Conservation (phyloP, 495 filamentous ascomycete species). For the Letharia columbiana region DNA sequence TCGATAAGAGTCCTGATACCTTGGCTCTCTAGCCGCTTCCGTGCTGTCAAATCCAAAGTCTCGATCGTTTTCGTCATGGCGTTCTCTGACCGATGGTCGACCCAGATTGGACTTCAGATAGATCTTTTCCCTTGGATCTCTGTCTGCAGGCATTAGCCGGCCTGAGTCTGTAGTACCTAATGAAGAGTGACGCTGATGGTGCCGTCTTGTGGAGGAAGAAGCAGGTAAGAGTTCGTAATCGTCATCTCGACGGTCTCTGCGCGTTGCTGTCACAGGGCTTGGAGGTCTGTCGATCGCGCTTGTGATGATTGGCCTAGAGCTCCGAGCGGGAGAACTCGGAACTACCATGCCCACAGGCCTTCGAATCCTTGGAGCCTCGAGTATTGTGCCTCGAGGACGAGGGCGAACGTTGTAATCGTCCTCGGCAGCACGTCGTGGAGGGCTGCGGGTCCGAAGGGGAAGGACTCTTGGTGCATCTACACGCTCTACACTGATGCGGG, state of each 20-base stretch:
- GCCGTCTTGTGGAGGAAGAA: conserved; percentile 20
- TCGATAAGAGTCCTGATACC: conserved; percentile 51
- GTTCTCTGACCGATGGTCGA: conserved; percentile 19
- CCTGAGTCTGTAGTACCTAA: conserved; percentile 18
- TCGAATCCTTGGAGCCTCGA: conserved; percentile 19
- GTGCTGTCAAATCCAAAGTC: conserved; percentile 67
- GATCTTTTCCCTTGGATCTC: conserved; percentile 16
- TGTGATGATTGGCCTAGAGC: conserved; percentile 23
- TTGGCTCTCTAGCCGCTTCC: conserved; percentile 53
- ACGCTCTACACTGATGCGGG: conserved; percentile 23
- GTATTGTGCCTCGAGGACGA: conserved; percentile 19
- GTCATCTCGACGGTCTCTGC: conserved; percentile 21
- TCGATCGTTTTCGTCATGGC: conserved; percentile 49
- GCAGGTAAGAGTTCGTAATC: conserved; percentile 24
- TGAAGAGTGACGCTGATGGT: conserved; percentile 24
- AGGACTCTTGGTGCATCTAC: conserved; percentile 16
- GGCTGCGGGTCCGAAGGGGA: conserved; percentile 16
- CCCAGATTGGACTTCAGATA: conserved; percentile 12
- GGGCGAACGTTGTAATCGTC: conserved; percentile 24
- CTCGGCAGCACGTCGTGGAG: conserved; percentile 18
- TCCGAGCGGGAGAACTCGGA: conserved; percentile 17
- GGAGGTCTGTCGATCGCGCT: conserved; percentile 22
- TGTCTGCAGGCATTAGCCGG: conserved; percentile 16
- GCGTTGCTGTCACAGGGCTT: conserved; percentile 22
- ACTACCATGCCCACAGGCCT: conserved; percentile 22